These are phyloP conservation scores for Flaveria sonorensis DNA, from an alignment of 129 eudicot species.

Conservation along the genomic window DNA sequence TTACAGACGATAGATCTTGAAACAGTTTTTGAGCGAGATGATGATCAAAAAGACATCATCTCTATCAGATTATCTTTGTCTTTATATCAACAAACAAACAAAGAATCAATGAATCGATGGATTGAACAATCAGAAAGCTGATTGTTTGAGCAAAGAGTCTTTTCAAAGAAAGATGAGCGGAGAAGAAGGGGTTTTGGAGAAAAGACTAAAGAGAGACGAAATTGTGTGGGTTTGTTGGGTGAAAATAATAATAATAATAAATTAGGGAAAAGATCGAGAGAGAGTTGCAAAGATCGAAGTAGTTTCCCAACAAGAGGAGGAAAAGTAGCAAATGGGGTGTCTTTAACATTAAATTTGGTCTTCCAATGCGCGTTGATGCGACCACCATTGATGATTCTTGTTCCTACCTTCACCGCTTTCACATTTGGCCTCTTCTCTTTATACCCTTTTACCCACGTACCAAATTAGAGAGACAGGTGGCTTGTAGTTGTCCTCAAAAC, in stretches of 20 bases:
- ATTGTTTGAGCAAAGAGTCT: constrained; percentile 26
- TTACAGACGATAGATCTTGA: constrained; percentile 28
- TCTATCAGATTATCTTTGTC: neutral
- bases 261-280: neutral
- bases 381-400: constrained; percentile 17
- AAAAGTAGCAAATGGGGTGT: constrained; percentile 2
- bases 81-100: neutral
- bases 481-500: no score
- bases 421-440: constrained; percentile 36
- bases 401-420: constrained; percentile 20
- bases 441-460: neutral
- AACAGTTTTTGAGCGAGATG: neutral
- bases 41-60: constrained; percentile 23
- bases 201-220: constrained; percentile 23
- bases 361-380: constrained; percentile 26
- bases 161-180: neutral
- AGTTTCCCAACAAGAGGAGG: neutral
- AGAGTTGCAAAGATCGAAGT: constrained; percentile 15
- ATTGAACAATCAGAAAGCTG: neutral
- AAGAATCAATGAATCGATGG: no score
- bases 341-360: constrained; percentile 18
- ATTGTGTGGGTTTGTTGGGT: constrained; percentile 28
- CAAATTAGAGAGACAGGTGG: no score
- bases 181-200: constrained; percentile 30
- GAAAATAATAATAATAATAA: no score